These are phyloP conservation scores for Adansonia grandidieri DNA, from an alignment of 441 rosid genomes.

Conservation along the genomic window DNA sequence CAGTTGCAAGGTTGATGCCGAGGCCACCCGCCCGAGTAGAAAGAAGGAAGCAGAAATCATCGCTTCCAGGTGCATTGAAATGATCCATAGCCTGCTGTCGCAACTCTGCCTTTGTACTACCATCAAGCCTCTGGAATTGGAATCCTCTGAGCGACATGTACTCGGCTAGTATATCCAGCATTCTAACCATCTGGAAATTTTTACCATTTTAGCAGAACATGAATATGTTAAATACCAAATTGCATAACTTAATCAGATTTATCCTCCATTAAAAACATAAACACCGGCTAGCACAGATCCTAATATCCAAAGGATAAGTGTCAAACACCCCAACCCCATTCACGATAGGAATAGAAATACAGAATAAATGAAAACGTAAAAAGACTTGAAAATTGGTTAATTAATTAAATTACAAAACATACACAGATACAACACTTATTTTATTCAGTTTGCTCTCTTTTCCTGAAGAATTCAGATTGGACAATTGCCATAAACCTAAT, in stretches of 20 bases:
- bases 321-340: not conserved
- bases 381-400: not conserved
- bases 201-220: slow-evolving; percentile 21
- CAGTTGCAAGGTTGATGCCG: slow-evolving; percentile 99
- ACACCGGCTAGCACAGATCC: not conserved
- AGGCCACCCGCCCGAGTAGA: slow-evolving; percentile 99
- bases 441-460: not conserved
- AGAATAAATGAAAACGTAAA: not conserved
- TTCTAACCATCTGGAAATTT: slow-evolving; percentile 87
- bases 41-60: slow-evolving; percentile 98
- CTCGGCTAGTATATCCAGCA: slow-evolving; percentile 96
- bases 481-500: not conserved
- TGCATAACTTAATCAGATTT: slow-evolving; percentile 21
- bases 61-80: slow-evolving; percentile 98
- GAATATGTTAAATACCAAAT: slow-evolving; percentile 15
- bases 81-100: slow-evolving; percentile 99
- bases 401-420: not conserved
- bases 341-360: not conserved
- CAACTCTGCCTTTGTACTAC: slow-evolving; percentile 98
- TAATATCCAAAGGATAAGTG: not conserved
- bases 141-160: slow-evolving; percentile 93
- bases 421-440: not conserved
- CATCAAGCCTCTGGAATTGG: slow-evolving; percentile 99
- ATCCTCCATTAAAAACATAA: slow-evolving; percentile 20
- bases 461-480: not conserved